Conservation (phyloP, 2,329 filamentous ascomycete species). For the Aspergillus nomiae region DNA sequence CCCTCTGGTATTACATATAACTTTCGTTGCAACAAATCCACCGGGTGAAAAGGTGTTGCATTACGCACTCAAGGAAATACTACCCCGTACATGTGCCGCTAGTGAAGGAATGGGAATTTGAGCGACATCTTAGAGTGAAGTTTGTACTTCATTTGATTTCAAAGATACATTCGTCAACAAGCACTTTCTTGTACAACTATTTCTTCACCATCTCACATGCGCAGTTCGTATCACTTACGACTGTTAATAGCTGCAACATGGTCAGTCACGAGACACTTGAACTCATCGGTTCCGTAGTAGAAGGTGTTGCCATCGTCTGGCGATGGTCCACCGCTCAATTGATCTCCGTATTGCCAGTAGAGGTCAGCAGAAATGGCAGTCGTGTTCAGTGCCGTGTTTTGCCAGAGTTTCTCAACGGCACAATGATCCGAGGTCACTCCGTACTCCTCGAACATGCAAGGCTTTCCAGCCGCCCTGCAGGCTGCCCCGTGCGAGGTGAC, state of each 20-base stretch:
- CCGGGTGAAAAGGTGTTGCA: too few relatives aligned
- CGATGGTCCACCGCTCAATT: conserved; percentile 31
- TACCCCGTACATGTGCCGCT: too few relatives aligned
- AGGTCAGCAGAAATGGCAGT: conserved; percentile 39
- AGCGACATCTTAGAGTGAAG: background rate
- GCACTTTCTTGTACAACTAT: background rate
- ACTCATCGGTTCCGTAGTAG: conserved; percentile 34
- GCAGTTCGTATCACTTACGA: background rate
- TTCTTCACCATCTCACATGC: background rate
- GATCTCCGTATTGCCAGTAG: conserved; percentile 43
- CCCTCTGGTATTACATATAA: too few relatives aligned
- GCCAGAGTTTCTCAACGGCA: conserved; percentile 35
- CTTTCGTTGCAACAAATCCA: too few relatives aligned
- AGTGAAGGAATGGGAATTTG: too few relatives aligned
- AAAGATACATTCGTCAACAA: background rate
- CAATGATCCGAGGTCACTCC: conserved; percentile 34
- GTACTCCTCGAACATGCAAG: conserved; percentile 46
- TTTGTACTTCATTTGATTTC: background rate
- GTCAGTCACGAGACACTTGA: conserved; percentile 35
- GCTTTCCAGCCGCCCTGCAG: conserved; percentile 41
- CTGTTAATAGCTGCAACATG: conserved; percentile 28
- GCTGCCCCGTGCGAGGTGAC: conserved; percentile 48
- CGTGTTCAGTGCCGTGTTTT: conserved; percentile 35
- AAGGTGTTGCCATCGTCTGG: conserved; percentile 35
- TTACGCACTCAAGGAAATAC: too few relatives aligned